Evolutionary conservation across 1,139 yeast genomes (phyloP).

Genomic region (Pichia sp.): DNA sequence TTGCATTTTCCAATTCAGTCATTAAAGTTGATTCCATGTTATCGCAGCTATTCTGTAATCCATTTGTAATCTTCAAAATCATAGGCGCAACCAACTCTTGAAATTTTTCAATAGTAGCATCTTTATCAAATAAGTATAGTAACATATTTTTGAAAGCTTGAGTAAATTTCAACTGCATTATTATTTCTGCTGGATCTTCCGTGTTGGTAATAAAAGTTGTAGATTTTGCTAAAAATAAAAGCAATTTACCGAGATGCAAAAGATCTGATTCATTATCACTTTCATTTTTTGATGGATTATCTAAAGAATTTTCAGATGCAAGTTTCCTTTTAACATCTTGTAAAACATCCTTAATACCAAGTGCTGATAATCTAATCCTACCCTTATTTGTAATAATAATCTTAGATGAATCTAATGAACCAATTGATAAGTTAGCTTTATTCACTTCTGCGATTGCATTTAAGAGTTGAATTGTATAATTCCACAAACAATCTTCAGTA

Average conservation of each 20-base stretch:
- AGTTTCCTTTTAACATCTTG: constrained; percentile 24
- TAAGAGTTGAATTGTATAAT: constrained; percentile 64
- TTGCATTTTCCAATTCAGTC: constrained; percentile 80
- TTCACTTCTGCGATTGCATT: constrained; percentile 65
- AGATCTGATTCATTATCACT: constrained; percentile 44
- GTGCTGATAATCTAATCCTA: constrained; percentile 63
- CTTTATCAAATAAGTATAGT: constrained; percentile 29
- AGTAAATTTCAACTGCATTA: constrained; percentile 29
- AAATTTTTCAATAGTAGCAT: constrained; percentile 26
- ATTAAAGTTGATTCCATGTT: constrained; percentile 59
- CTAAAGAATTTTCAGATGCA: constrained; percentile 6
- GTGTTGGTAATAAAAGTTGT: constrained; percentile 33
- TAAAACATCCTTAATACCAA: constrained; percentile 69
- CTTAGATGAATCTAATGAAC: constrained; percentile 57
- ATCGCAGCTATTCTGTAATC: constrained; percentile 55
- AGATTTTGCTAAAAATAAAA: constrained; percentile 49
- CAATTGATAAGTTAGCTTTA: constrained; percentile 52
- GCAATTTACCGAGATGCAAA: constrained; percentile 47
- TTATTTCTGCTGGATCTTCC: constrained; percentile 22
- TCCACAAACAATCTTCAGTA: constrained; percentile 69
- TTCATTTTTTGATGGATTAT: constrained; percentile 29
- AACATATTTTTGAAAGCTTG: constrained; percentile 32
- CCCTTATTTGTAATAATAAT: constrained; percentile 67
- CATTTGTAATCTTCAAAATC: constrained; percentile 44
- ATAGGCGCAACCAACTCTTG: constrained; percentile 33